Percentiles rank a stretch among this genome's conserved stretches.
Evolutionary conservation across 306 rosid genomes (phyloP).

Genomic region (Boehmeria nivea): DNA sequence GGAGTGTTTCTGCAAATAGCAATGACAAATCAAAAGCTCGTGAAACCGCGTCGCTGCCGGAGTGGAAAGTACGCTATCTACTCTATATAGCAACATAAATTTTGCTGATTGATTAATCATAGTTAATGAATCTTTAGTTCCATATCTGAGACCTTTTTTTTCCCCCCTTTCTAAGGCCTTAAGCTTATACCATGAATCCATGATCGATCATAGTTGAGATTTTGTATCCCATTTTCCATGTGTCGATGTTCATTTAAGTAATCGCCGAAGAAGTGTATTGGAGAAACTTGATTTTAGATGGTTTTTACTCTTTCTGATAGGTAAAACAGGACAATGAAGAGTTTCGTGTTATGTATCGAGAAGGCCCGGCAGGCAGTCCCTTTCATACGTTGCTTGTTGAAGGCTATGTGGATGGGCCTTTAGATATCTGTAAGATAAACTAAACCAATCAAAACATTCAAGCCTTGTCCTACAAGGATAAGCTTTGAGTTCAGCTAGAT

Average conservation of each 20-base stretch:
- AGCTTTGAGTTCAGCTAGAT: conserved; percentile 6
- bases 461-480: conserved; percentile 1
- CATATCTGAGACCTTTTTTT: too few relatives aligned
- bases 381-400: conserved; percentile 81
- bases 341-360: conserved; percentile 90
- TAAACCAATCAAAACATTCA: conserved; percentile 6
- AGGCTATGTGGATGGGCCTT: conserved; percentile 87
- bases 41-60: conserved; percentile 32
- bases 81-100: background rate
- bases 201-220: too few relatives aligned
- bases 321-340: conserved; percentile 87
- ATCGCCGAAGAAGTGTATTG: too few relatives aligned
- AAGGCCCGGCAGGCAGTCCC: conserved; percentile 82
- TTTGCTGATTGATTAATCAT: background rate
- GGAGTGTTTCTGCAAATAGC: conserved; percentile 55
- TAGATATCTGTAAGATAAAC: conserved; percentile 76
- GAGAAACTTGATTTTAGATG: too few relatives aligned
- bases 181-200: too few relatives aligned
- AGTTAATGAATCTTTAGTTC: conserved; percentile 2
- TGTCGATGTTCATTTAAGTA: too few relatives aligned
- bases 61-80: conserved; percentile 69
- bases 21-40: conserved; percentile 23
- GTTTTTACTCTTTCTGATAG: conserved; percentile 38
- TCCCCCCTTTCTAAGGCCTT: too few relatives aligned
- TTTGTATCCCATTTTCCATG: background rate